Base-by-base conservation (phyloP, 2,329 filamentous ascomycete genomes). In the Alternaria gansuensis region DNA sequence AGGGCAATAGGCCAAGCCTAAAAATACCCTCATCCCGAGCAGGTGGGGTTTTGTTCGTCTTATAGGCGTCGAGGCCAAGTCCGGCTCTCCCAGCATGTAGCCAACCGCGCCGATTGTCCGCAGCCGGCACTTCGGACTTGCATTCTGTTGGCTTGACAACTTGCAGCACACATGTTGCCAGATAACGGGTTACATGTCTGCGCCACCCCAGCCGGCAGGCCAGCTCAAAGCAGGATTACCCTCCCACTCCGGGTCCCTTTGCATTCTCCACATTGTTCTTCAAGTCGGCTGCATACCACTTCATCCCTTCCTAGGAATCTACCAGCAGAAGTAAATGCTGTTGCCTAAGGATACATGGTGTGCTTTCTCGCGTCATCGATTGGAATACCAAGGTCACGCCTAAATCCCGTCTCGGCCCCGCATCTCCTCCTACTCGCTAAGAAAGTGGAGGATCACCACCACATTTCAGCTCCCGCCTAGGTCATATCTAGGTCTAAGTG, bases 351-450 rank as follows among this genome's bases (percentile, higher is more conserved):
- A 14, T 36, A 17, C 24, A 33, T 46, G 26, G 54, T 49, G 46
- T 52, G 37, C 45, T 43, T 48, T 60, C 58, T 64, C 63, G 61
- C 67, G 64, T 70, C 64, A 68, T 66, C 59, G 55, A 67, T 33
- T 62, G 54, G 46, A 45, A 52, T 51, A 66, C 57, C 63, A 64
- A 66, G 60, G 60, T 51, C 28, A 60, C 53, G 51, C 62, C 48
- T 51, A 39, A 67, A 63, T 49, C 66, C 64, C 66, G 67, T 66
- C 58, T 63, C 72, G 71, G 72, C 72, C 72, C 72, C 72, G 67
- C 72, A 67, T 62, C 62, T 65, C 65, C 64, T 63, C 33, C 57
- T 57, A 68, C 59, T 62, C 59, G 59, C 37, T 58, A 60, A 62
- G 46, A 54, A 54, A 50, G 57, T 63, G 52, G 57, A 64, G 36